Percentiles rank a stretch among this genome's conserved stretches.
Evolutionary conservation across 306 rosid species (phyloP).

Genomic region (Vachellia pachyceras): DNA sequence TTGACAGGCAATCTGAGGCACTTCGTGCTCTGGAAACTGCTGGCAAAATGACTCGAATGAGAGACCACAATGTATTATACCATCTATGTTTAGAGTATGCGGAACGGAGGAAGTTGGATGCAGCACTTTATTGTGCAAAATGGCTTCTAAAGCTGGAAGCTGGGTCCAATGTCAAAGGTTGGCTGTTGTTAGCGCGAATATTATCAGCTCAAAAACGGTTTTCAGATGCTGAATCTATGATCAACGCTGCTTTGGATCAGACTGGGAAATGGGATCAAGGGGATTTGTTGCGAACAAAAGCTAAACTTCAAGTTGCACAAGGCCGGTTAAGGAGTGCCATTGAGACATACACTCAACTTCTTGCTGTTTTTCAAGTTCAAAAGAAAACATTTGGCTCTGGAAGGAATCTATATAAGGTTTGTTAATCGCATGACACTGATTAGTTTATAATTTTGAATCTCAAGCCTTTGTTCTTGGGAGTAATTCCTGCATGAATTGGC

Average conservation of each 20-base stretch:
- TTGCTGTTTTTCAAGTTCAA: conserved; percentile 86
- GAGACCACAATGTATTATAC: conserved; percentile 62
- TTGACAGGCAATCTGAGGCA: conserved; percentile 69
- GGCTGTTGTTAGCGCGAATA: conserved; percentile 79
- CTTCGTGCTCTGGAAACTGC: conserved; percentile 70
- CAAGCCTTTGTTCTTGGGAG: conserved; percentile 25
- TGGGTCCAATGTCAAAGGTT: conserved; percentile 70
- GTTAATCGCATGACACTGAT: conserved; percentile 24
- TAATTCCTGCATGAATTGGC: conserved; percentile 5
- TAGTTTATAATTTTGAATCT: conserved; percentile 23
- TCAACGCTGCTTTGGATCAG: conserved; percentile 84
- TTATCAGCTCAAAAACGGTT: conserved; percentile 79
- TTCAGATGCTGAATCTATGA: conserved; percentile 72
- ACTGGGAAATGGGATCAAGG: conserved; percentile 96
- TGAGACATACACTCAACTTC: conserved; percentile 69
- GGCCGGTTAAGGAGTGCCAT: conserved; percentile 71
- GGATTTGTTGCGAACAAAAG: conserved; percentile 78
- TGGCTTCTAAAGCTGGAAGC: conserved; percentile 65
- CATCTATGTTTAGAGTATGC: conserved; percentile 77
- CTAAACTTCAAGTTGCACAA: conserved; percentile 79
- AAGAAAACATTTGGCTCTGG: conserved; percentile 62
- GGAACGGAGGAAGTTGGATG: conserved; percentile 79
- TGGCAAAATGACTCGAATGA: conserved; percentile 61
- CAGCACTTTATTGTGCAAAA: conserved; percentile 68
- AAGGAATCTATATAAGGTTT: conserved; percentile 64